Base-by-base conservation (phyloP, 225 moss, liverwort and hornwort species). In the Marchantia paleacea region DNA sequence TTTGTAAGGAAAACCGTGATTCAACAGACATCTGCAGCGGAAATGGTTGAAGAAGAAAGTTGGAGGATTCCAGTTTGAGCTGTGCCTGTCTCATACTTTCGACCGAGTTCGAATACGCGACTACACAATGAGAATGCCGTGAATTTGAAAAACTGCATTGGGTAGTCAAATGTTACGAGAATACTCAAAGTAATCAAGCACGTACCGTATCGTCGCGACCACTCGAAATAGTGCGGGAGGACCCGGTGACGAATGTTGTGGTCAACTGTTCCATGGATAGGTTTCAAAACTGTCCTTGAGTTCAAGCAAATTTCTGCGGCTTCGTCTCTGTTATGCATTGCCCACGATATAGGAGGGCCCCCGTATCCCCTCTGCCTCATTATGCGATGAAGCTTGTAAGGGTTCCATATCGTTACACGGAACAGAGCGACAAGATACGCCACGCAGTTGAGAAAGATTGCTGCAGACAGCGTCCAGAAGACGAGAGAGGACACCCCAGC, bases 311-410 rank as follows among this genome's bases (percentile, higher is more conserved):
- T 50, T 25, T 51, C 64, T 25, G 78, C 64, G 25, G 78, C 78
- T 66, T 78, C 78, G 19, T 66, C 78, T 78, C 78, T 78, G 31
- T 78, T 78, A 24, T 78, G 78, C 78, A 78, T 78, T 22, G 78
- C 14, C 78, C 78, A 78, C 7, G 78, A 66, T 25, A 78, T 63
- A 16, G 78, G 66, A 51, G 78, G 78, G 24, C 78, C 78, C n/a
- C 52, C 26, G 78, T 78, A 78, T 26, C 78, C 78, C 53, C 63
- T 78, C 15, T 52, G 64, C 22, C 66, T 78, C 78, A 78, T 78
- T 9, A 78, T 78, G 48, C 63, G 64, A 29, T 78, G 78, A 10
- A 78, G 65, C 24, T 78, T 78, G 66, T 39, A 78, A 22, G 78
- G 78, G 25, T 49, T 67, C 78, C 78, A 78, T 52, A 78, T 29